A percentile compares a stretch with the other conserved stretches of the same genome.
These are phyloP conservation scores for Fomitopsis palustris DNA, from an alignment of 1,284 basidiomycete genomes.

Conservation along the genomic window DNA sequence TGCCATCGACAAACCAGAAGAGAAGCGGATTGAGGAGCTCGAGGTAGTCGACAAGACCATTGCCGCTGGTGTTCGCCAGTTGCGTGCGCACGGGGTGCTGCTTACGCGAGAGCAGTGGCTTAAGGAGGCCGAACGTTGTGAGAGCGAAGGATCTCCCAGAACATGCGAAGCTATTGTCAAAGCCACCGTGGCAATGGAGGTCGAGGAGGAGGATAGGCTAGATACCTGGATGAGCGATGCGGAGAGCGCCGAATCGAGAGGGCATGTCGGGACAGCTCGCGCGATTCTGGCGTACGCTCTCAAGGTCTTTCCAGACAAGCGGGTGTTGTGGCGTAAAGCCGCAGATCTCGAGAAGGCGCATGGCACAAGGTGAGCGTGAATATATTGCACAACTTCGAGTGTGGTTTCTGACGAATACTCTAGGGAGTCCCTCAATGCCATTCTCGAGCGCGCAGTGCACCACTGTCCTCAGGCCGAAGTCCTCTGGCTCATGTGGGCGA, in stretches of 20 bases:
- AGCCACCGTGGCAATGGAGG: constrained; percentile 90
- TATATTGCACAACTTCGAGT: constrained; percentile 16
- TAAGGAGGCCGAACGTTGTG: constrained; percentile 91
- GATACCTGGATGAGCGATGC: constrained; percentile 94
- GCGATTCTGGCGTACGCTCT: constrained; percentile 89
- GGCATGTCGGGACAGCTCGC: constrained; percentile 79
- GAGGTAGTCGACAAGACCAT: constrained; percentile 87
- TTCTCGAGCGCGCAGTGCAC: constrained; percentile 81
- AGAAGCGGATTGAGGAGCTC: constrained; percentile 56
- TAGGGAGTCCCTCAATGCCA: constrained; percentile 78
- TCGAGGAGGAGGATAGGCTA: constrained; percentile 91
- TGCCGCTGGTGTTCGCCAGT: constrained; percentile 73
- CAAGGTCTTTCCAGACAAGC: constrained; percentile 85
- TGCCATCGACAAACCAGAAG: constrained; percentile 45
- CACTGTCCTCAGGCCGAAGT: constrained; percentile 94
- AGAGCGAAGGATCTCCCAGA: constrained; percentile 78
- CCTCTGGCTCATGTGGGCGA: constrained; percentile 96
- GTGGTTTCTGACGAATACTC: constrained; percentile 5
- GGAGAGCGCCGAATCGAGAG: constrained; percentile 73
- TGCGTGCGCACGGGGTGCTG: constrained; percentile 84
- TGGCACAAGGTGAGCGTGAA: constrained; percentile 57
- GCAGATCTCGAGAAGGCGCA: constrained; percentile 91
- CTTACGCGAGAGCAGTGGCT: constrained; percentile 95
- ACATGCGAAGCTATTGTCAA: constrained; percentile 96
- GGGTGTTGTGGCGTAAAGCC: constrained; percentile 84